A percentile compares a stretch with the other conserved stretches of the same genome.
These are phyloP conservation scores for Xerocomus spinulosus DNA, from an alignment of 768 basidiomycete species.

Conservation along the genomic window DNA sequence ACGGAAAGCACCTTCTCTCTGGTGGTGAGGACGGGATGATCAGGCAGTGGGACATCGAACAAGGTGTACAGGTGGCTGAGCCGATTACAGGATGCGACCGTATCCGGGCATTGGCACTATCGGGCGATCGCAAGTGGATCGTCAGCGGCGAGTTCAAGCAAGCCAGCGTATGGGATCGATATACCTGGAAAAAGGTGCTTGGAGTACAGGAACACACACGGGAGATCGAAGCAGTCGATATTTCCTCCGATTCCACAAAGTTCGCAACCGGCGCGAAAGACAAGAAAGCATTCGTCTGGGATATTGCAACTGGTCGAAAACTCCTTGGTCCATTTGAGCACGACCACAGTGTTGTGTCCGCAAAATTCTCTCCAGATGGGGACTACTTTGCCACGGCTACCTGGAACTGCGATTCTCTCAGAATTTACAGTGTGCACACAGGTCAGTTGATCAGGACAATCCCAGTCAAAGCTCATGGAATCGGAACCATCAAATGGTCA, in stretches of 20 bases:
- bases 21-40: not conserved
- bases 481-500: not conserved
- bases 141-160: not conserved
- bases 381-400: not conserved
- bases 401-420: not conserved
- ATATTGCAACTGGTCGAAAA: not conserved
- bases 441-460: not conserved
- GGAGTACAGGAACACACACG: not conserved
- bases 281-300: constrained; percentile 3
- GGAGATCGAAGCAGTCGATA: not conserved
- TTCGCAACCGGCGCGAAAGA: constrained; percentile 4
- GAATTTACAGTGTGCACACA: not conserved
- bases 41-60: not conserved
- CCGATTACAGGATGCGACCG: not conserved
- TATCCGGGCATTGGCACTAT: not conserved
- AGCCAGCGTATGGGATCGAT: not conserved
- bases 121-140: not conserved
- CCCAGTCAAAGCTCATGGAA: not conserved
- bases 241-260: constrained; percentile 3
- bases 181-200: not conserved
- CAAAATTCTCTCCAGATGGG: constrained; percentile 7
- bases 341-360: not conserved
- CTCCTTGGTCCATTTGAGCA: constrained; percentile 8
- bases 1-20: not conserved
- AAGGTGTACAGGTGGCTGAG: not conserved